Base-by-base conservation (phyloP, 2,329 filamentous ascomycete species). In the Periconia sp. region DNA sequence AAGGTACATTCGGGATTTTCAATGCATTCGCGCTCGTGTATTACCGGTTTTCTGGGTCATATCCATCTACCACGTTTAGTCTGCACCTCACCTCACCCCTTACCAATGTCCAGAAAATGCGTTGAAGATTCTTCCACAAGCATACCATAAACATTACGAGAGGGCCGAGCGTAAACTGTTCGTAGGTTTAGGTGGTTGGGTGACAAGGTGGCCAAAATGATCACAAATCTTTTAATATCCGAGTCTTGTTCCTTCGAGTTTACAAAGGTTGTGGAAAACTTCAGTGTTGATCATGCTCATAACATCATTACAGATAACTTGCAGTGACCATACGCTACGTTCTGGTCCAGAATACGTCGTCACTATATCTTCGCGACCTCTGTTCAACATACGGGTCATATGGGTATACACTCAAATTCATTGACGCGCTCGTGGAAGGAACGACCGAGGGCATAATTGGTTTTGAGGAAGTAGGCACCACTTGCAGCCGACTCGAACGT, bases 211-310 rank as follows among this genome's bases (percentile, higher is more conserved):
- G 47, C 55, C 30, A 17, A 51, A n/a, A 43, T 43, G 15, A 49
- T 59, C 43, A 51, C 54, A 27, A 30, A 20, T 5, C 54, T 59
- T 13, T 46, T 45, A 5, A 57, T 59, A 1, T 54, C 52, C 19
- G 43, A 57, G 1, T 30, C 31, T 2, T 35, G 18, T n/a, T 51
- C 57, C 5, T 59, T 49, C 33, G 27, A 51, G 18, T 41, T 59
- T 10, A 49, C 50, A 6, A 51, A 57, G 42, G 18, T 53, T 6
- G 45, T 55, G n/a, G 37, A 44, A 13, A 47, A 48, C 11, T 13
- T 35, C 40, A 6, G n/a, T 35, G n/a, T 58, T n/a, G n/a, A 56
- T 41, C 45, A 47, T 10, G 49, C 56, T 13, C 56, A 58, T n/a
- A n/a, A n/a, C n/a, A n/a, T n/a, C n/a, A n/a, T n/a, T n/a, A n/a